These are phyloP conservation scores for Trametes pubescens DNA, from an alignment of 1,284 basidiomycete genomes.

Conservation along the genomic window DNA sequence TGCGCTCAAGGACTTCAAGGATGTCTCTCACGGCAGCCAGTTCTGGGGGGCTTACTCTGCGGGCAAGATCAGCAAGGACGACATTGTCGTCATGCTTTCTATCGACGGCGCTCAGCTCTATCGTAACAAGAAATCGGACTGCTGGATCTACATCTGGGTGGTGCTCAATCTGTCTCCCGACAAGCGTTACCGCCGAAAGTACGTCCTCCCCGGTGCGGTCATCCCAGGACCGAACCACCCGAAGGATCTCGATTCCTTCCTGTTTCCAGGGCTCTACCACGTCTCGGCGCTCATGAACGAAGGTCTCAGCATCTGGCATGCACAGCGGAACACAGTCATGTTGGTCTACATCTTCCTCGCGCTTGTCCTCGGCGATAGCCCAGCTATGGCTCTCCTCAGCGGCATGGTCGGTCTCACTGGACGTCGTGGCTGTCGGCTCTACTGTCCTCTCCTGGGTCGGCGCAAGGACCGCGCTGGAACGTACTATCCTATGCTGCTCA, in stretches of 20 bases:
- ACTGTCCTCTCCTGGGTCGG: neutral
- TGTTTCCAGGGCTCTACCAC: slow-evolving; percentile 36
- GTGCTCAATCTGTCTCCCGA: slow-evolving; percentile 29
- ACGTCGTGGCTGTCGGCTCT: neutral
- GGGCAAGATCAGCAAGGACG: neutral
- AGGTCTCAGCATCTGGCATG: slow-evolving; percentile 34
- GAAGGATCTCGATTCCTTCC: slow-evolving; percentile 35
- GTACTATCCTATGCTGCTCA: neutral
- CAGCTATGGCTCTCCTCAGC: neutral
- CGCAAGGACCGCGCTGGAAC: neutral
- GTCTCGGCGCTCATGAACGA: slow-evolving; percentile 30
- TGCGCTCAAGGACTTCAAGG: neutral
- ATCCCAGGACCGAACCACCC: slow-evolving; percentile 39
- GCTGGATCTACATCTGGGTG: slow-evolving; percentile 38
- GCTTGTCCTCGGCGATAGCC: neutral
- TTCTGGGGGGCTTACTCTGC: slow-evolving; percentile 8
- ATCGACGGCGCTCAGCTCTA: slow-evolving; percentile 38
- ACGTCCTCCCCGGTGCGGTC: slow-evolving; percentile 34
- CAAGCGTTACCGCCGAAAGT: slow-evolving; percentile 28
- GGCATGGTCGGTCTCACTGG: neutral
- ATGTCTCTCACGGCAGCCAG: neutral
- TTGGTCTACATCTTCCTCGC: neutral
- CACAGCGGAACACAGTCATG: slow-evolving; percentile 11
- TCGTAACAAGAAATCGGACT: slow-evolving; percentile 32
- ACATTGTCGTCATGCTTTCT: slow-evolving; percentile 29